phyloP scores from a whole-genome alignment of 257 asterid species.

The Salvia rosmarinus region DNA sequence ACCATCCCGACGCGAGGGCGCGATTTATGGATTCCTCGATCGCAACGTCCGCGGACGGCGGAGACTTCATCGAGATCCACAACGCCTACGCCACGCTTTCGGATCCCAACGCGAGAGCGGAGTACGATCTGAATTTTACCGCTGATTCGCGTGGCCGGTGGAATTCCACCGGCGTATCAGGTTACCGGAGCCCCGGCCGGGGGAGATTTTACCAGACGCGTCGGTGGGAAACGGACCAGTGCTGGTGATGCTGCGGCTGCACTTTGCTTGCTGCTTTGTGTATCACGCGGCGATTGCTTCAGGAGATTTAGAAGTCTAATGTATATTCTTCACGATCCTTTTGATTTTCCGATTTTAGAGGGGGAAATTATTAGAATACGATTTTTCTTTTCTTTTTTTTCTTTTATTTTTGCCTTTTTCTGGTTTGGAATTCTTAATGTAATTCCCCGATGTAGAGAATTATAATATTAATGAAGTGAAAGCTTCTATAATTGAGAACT shows the following conservation, averaged over 20 bases:
- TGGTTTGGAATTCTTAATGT: neutral
- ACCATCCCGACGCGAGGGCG: conserved; percentile 78
- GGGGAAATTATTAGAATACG: conserved; percentile 5
- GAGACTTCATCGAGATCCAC: conserved; percentile 74
- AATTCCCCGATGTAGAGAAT: neutral
- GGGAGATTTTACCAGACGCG: conserved; percentile 60
- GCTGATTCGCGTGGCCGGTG: conserved; percentile 36
- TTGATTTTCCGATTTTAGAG: conserved; percentile 18
- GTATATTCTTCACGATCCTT: conserved; percentile 31
- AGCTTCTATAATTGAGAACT: conserved; percentile 6
- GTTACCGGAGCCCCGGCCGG: conserved; percentile 42
- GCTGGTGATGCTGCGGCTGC: conserved; percentile 64
- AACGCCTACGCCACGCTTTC: conserved; percentile 77
- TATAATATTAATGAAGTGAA: conserved; percentile 1
- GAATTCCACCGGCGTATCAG: conserved; percentile 22
- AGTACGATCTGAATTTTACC: conserved; percentile 58
- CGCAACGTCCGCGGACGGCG: conserved; percentile 51
- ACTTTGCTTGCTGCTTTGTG: neutral
- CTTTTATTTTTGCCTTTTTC: neutral
- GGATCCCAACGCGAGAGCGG: conserved; percentile 74
- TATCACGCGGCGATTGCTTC: conserved; percentile 17
- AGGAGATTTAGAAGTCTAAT: neutral
- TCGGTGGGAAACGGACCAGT: conserved; percentile 97
- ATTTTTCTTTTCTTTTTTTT: too few relatives aligned
- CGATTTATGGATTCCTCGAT: conserved; percentile 46